A percentile compares a stretch with the other conserved stretches of the same genome.
Conservation (phyloP, 2,329 filamentous ascomycete species). For the Cercospora sp. region DNA sequence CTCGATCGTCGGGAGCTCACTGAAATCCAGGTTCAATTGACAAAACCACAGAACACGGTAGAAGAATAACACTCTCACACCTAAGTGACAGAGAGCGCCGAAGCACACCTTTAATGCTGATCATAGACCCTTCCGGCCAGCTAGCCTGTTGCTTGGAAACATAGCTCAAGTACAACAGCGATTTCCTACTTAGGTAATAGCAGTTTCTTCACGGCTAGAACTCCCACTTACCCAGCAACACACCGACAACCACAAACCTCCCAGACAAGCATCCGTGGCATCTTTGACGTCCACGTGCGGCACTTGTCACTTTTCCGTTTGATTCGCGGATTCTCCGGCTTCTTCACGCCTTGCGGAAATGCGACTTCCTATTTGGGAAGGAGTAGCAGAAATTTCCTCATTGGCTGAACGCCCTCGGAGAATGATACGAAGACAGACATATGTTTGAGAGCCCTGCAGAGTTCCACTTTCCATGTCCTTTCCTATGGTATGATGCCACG, state of each 20-base stretch:
- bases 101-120: not conserved
- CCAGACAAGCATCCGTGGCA: not conserved
- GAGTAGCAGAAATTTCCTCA: not conserved
- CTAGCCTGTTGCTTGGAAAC: not conserved
- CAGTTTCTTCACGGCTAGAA: not conserved
- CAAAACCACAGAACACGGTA: not conserved
- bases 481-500: not conserved
- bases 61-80: not conserved
- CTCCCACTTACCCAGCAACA: not conserved
- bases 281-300: not conserved
- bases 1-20: not conserved
- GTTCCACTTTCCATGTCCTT: not conserved
- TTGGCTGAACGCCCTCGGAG: not conserved
- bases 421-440: not conserved
- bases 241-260: not conserved
- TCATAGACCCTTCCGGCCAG: not conserved
- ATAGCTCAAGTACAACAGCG: not conserved
- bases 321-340: not conserved
- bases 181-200: slow-evolving; percentile 2
- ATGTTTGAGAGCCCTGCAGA: not conserved
- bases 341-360: slow-evolving; percentile 3
- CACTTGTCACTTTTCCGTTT: not conserved
- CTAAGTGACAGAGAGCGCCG: not conserved
- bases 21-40: not conserved
- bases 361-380: slow-evolving; percentile 2